Evolutionary conservation across 345 rosid genomes (phyloP).

Genomic region (Abelmoschus esculentus): DNA sequence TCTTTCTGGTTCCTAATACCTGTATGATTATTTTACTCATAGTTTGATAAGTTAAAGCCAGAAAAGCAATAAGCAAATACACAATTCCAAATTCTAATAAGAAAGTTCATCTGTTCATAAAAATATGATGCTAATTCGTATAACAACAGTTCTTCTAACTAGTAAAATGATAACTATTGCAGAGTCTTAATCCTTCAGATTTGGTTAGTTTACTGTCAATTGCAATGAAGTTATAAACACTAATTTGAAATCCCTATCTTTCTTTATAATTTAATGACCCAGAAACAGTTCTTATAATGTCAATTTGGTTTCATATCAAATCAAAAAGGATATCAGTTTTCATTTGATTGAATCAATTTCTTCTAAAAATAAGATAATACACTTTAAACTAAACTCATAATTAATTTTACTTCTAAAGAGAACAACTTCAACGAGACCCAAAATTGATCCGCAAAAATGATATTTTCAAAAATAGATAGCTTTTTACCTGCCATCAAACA

Average conservation of each 20-base stretch:
- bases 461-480: background rate
- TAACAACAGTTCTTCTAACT: background rate
- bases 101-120: background rate
- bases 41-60: background rate
- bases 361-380: background rate
- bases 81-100: background rate
- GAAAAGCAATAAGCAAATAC: background rate
- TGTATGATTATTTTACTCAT: background rate
- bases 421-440: background rate
- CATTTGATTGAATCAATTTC: background rate
- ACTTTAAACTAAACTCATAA: background rate
- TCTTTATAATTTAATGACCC: background rate
- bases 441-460: background rate
- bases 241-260: background rate
- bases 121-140: background rate
- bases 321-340: background rate
- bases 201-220: background rate
- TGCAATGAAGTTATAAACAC: background rate
- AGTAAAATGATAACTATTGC: background rate
- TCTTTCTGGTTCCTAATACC: background rate
- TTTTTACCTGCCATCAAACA: constrained; percentile 76
- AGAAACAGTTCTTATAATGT: background rate
- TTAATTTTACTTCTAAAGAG: background rate
- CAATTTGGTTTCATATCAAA: background rate
- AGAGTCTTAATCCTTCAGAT: background rate